These are phyloP conservation scores for Cyclotella kingstonii DNA, from an alignment of 108 stramenopile species.

Conservation along the genomic window DNA sequence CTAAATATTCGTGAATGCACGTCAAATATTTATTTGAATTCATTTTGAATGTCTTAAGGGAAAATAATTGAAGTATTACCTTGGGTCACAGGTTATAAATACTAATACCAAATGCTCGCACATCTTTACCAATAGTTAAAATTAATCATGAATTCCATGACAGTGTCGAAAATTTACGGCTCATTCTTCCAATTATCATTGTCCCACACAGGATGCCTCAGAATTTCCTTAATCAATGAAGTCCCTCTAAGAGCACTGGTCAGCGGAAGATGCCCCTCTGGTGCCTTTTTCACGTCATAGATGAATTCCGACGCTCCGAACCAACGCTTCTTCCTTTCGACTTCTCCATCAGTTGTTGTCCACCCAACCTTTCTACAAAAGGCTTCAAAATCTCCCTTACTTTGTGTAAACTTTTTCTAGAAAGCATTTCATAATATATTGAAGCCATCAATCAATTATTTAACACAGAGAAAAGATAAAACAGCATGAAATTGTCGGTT, in stretches of 20 bases:
- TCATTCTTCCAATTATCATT: conserved; percentile 94
- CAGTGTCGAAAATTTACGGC: conserved; percentile 32
- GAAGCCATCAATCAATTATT: too few species aligned
- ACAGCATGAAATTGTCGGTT: too few species aligned
- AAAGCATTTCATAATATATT: too few species aligned
- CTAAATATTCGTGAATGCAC: too few species aligned
- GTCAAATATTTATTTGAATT: too few species aligned
- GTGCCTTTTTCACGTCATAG: conserved; percentile 95
- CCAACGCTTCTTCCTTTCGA: conserved; percentile 95
- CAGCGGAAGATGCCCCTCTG: conserved; percentile 92
- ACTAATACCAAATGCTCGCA: too few species aligned
- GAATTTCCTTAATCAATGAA: conserved; percentile 84
- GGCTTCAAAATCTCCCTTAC: conserved; percentile 91
- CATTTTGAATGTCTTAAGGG: too few species aligned
- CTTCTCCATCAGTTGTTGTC: conserved; percentile 92
- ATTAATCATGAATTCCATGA: background rate
- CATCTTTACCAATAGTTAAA: too few species aligned
- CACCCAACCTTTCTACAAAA: conserved; percentile 95
- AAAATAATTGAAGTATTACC: too few species aligned
- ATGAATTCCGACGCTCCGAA: conserved; percentile 96
- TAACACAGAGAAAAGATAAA: too few species aligned
- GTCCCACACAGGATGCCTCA: conserved; percentile 93
- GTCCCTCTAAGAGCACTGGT: conserved; percentile 95
- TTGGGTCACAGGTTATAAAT: too few species aligned
- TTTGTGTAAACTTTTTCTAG: conserved; percentile 80